Conservation (phyloP, 2,329 filamentous ascomycete species). For the Cadophora malorum region DNA sequence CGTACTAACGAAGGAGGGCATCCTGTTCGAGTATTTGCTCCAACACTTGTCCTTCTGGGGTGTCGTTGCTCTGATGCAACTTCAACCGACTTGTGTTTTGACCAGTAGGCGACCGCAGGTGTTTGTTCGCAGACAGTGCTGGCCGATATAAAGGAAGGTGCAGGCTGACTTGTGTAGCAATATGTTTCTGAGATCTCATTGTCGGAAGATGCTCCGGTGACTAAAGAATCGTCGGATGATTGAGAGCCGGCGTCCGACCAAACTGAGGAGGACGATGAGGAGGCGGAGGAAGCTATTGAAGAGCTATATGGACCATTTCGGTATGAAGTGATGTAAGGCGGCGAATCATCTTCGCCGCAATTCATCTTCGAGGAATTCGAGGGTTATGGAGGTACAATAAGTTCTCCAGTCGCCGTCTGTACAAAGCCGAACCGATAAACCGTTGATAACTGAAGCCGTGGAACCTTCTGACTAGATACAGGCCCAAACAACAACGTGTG, state of each 20-base stretch:
- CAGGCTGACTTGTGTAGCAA: conserved; percentile 44
- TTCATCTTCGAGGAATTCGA: conserved; percentile 60
- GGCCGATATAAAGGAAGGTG: conserved; percentile 45
- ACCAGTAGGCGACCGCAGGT: conserved; percentile 15
- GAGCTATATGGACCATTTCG: conserved; percentile 69
- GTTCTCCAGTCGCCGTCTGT: conserved; percentile 63
- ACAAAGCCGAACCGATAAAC: conserved; percentile 57
- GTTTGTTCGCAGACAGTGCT: conserved; percentile 44
- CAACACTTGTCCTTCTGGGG: conserved; percentile 62
- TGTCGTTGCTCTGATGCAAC: conserved; percentile 69
- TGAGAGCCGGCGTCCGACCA: conserved; percentile 78
- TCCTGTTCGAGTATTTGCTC: conserved; percentile 61
- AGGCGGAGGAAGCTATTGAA: conserved; percentile 76
- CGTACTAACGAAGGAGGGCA: conserved; percentile 79
- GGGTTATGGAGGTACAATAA: conserved; percentile 39
- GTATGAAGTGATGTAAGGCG: conserved; percentile 56
- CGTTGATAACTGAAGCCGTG: conserved; percentile 49
- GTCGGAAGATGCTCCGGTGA: conserved; percentile 62
- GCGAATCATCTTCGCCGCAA: conserved; percentile 59
- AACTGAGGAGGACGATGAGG: conserved; percentile 77
- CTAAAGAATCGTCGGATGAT: conserved; percentile 67
- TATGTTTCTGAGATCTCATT: conserved; percentile 54
- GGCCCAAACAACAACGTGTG: conserved; percentile 47
- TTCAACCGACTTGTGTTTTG: conserved; percentile 45
- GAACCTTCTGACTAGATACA: conserved; percentile 51